These are phyloP conservation scores for Eucalyptus cladocalyx DNA, from an alignment of 345 rosid genomes.

Conservation along the genomic window DNA sequence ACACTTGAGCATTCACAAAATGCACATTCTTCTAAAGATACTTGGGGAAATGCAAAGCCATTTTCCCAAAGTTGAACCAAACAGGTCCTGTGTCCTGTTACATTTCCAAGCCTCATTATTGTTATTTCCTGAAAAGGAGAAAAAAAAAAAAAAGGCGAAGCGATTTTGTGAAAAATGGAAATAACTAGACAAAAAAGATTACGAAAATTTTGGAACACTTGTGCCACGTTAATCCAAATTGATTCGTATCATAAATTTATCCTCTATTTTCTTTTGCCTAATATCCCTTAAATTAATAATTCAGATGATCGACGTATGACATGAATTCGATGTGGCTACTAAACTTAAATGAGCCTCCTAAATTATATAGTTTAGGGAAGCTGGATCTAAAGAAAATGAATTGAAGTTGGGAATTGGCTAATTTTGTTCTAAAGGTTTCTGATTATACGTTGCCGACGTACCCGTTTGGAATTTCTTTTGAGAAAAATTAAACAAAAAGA, in stretches of 20 bases:
- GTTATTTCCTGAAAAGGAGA: not conserved
- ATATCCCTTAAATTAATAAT: not conserved
- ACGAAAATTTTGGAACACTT: not conserved
- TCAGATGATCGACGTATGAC: fast-evolving
- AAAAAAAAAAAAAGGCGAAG: not conserved
- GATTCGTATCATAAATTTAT: not conserved
- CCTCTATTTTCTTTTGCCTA: not conserved
- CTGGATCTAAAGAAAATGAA: not conserved
- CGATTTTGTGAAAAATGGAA: not conserved
- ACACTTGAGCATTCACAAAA: no score
- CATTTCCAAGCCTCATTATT: not conserved
- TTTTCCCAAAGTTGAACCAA: no score
- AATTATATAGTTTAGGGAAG: not conserved
- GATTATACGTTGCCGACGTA: not conserved
- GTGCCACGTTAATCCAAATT: not conserved
- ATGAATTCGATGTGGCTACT: not conserved
- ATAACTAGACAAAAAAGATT: not conserved
- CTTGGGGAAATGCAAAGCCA: no score
- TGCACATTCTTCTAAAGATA: no score
- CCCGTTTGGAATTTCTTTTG: not conserved
- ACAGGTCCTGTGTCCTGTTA: fast-evolving
- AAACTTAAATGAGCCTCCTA: not conserved
- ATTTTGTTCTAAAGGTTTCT: not conserved
- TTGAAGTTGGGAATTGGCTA: not conserved
- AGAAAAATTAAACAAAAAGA: no score